These are phyloP conservation scores for Hymenoscyphus salicellus DNA, from an alignment of 2,329 filamentous ascomycete genomes.

Conservation along the genomic window DNA sequence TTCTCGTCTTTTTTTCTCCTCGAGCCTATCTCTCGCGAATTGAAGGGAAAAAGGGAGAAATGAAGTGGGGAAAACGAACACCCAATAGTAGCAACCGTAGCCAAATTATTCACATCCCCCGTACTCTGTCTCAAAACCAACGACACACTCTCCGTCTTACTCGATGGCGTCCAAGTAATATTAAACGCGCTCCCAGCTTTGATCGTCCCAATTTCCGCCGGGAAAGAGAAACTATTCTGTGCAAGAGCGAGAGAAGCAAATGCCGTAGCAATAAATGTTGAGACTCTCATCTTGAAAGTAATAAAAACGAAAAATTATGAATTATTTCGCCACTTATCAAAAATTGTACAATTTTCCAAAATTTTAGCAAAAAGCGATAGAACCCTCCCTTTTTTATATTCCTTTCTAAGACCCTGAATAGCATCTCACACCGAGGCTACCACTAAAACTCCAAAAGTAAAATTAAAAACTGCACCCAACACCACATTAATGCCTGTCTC, in stretches of 20 bases:
- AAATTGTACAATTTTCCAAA: too few relatives aligned
- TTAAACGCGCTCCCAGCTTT: conserved; percentile 27
- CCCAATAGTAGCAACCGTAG: conserved; percentile 26
- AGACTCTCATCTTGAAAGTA: conserved; percentile 25
- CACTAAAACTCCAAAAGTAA: too few relatives aligned
- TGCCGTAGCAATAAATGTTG: conserved; percentile 10
- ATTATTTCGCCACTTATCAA: too few relatives aligned
- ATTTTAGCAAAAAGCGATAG: too few relatives aligned
- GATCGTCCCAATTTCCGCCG: conserved; percentile 17
- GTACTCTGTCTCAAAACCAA: conserved; percentile 21
- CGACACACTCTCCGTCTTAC: conserved; percentile 20
- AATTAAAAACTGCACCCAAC: too few relatives aligned
- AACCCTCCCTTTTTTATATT: too few relatives aligned
- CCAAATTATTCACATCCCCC: conserved; percentile 14
- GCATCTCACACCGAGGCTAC: too few relatives aligned
- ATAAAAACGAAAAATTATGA: background rate
- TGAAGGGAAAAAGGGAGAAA: background rate
- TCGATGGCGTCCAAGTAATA: conserved; percentile 30
- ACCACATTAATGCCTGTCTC: too few relatives aligned
- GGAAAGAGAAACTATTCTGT: conserved; percentile 29
- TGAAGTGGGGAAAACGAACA: conserved; percentile 16
- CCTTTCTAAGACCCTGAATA: too few relatives aligned
- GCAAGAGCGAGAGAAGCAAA: conserved; percentile 17
- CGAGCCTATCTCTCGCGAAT: background rate
- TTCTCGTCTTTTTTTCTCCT: background rate